Base-by-base conservation (phyloP, 495 filamentous ascomycete species). In the Xylaria scruposa region DNA sequence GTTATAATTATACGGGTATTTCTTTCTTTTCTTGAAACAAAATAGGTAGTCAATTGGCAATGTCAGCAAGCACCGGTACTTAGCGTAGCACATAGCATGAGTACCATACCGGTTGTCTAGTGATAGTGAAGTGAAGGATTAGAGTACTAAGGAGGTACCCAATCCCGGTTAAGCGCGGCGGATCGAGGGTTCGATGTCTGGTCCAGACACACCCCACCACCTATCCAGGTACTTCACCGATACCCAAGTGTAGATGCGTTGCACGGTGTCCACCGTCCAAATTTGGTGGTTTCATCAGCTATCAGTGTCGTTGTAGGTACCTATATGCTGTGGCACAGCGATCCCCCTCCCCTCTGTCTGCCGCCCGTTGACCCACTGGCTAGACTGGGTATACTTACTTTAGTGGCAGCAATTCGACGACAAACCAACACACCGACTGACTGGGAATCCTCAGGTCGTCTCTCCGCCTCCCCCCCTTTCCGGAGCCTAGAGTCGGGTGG, bases 391-490 rank as follows among this genome's bases (percentile, higher is more conserved):
- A 36, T 15, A 40, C 36, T 38, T 38, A 38, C 36, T 31, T 38
- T 38, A 38, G 36, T 38, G 8, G 33, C 59, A 31, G 17, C 54
- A 17, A 60, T 33, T 21, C 31, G 31, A 21, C 31, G 58, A 38
- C 53, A 6, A 31, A 31, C 33, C 54, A 29, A 31, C 58, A 60
- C 53, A 56, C 53, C 53, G 53, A 56, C 53, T 56, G 53, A 56
- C 53, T 56, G 53, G 51, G 51, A 29, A 53, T 53, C 49, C 49
- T 53, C 8, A 51, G 49, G 38, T 63, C n/a, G 38, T 13, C 42
- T 46, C 42, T 46, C 24, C 21, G 61, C 8, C 63, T 15, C 44
- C 62, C 46, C 46, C 63, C 63, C 46, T 53, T 67, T 67, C 31
- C 31, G 33, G n/a, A 60, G 58, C 8, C 33, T 9, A 36, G 24